Conservation (phyloP, 1,139 yeast species). For the Geotrichum bryndzae region DNA sequence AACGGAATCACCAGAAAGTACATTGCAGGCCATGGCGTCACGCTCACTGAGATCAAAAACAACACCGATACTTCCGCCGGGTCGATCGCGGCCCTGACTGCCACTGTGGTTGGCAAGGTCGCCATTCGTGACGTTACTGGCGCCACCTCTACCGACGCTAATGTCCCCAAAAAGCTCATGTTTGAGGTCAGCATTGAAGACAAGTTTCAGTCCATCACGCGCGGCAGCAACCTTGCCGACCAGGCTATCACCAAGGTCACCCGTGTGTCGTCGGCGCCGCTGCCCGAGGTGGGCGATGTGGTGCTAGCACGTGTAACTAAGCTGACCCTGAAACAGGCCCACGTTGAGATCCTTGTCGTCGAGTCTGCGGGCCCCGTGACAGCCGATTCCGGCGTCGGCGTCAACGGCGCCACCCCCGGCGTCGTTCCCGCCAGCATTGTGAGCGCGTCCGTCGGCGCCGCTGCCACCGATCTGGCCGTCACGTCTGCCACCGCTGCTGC, state of each 20-base stretch:
- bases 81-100: slow-evolving; percentile 43
- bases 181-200: slow-evolving; percentile 37
- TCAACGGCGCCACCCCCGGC: slow-evolving; percentile 46
- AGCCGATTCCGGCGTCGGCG: slow-evolving; percentile 62
- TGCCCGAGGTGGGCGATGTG: slow-evolving; percentile 81
- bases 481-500: slow-evolving; percentile 37
- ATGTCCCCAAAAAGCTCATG: slow-evolving; percentile 16
- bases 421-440: slow-evolving; percentile 20
- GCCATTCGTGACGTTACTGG: slow-evolving; percentile 11
- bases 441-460: slow-evolving; percentile 30
- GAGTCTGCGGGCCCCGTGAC: slow-evolving; percentile 58
- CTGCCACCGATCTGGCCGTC: slow-evolving; percentile 42
- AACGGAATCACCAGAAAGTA: slow-evolving; percentile 10
- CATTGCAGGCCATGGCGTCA: slow-evolving; percentile 36
- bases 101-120: slow-evolving; percentile 64
- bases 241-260: slow-evolving; percentile 24
- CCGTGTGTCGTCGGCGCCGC: slow-evolving; percentile 35
- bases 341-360: slow-evolving; percentile 75
- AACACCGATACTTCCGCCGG: slow-evolving; percentile 8
- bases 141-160: background rate
- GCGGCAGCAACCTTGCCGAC: background rate
- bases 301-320: slow-evolving; percentile 73
- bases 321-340: slow-evolving; percentile 64
- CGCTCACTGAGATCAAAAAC: slow-evolving; percentile 21
- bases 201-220: slow-evolving; percentile 26